Evolutionary conservation across 305 asterid species (phyloP), one percentile per base, ranked within the genome.

Genomic region (Fraxinus albicans): DNA sequence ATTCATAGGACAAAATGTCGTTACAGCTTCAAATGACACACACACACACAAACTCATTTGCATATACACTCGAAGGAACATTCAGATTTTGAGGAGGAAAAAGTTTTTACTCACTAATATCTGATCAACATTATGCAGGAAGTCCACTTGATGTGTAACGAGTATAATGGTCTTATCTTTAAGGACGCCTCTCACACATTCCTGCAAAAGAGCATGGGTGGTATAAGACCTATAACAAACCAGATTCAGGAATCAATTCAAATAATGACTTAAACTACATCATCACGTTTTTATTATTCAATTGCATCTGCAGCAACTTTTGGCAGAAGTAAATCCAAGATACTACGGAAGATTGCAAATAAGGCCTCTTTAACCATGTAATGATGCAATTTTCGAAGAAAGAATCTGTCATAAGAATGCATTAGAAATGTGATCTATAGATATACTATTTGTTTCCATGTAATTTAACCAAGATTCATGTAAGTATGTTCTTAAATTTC

Each of bases 81-180:
- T 76, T 77, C 44, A 69, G 42, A 42, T 31, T 79, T 83, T 12
- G 6, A 21, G 15, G 76, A 2, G 38, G 55, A 33, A 27, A 67
- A 23, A 47, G 19, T 79, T 78, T 27, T 1, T 10, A 84, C 98
- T 23, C 90, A 96, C 99, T 6, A 97, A 82, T 84, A 97, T 97
- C 73, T 86, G 93, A 88, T 97, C 98, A 75, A 94, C 97, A 29
- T 97, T 97, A 79, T 90, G 98, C 91, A 97, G 87, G 95, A 97
- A 97, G 88, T 97, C 99, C 12, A 97, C 98, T 97, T 97, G 99
- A 91, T 97, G 99, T 0, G 99, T 97, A 9, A 97, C 99, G 29
- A 97, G 97, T 73, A 97, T 76, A 47, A 93, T 78, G 19, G 99
- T 97, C 90, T 97, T 97, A 87, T 80, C 91, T 84, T 88, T 88